phyloP scores from a whole-genome alignment of 2,329 filamentous ascomycete species.

The Cordyceps sp. region DNA sequence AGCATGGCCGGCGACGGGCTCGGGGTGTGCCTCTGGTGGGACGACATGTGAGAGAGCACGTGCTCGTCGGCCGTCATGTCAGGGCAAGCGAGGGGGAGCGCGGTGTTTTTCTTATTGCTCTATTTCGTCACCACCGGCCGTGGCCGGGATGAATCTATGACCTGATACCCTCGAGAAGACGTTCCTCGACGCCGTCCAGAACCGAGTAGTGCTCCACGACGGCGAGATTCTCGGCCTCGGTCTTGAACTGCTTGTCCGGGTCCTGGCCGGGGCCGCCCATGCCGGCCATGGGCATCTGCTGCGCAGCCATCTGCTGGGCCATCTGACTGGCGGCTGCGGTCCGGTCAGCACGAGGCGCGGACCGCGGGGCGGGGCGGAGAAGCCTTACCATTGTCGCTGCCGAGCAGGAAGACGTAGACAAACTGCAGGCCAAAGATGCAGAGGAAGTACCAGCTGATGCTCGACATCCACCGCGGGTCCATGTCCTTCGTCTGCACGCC shows the following conservation, averaged over 20 bases:
- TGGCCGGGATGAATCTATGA: conserved; percentile 15
- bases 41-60: conserved; percentile 10
- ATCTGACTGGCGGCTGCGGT: conserved; percentile 71
- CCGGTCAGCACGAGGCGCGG: conserved; percentile 4
- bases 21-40: conserved; percentile 50
- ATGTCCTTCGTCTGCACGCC: conserved; percentile 91
- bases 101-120: neutral
- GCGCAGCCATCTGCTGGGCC: conserved; percentile 70
- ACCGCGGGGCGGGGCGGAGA: neutral
- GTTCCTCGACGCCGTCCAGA: conserved; percentile 72
- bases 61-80: neutral
- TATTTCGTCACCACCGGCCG: too few species aligned
- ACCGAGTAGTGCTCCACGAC: conserved; percentile 91
- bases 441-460: conserved; percentile 96
- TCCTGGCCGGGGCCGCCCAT: conserved; percentile 89
- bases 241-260: conserved; percentile 86
- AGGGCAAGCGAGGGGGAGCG: too few species aligned
- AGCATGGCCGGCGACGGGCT: conserved; percentile 47
- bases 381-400: conserved; percentile 77
- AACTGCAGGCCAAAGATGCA: conserved; percentile 94
- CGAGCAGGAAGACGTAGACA: conserved; percentile 92
- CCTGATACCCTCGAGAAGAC: conserved; percentile 46
- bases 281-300: conserved; percentile 26
- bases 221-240: conserved; percentile 86
- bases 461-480: conserved; percentile 97